Conservation (phyloP, 441 rosid genomes). For the Geranium incanum region DNA sequence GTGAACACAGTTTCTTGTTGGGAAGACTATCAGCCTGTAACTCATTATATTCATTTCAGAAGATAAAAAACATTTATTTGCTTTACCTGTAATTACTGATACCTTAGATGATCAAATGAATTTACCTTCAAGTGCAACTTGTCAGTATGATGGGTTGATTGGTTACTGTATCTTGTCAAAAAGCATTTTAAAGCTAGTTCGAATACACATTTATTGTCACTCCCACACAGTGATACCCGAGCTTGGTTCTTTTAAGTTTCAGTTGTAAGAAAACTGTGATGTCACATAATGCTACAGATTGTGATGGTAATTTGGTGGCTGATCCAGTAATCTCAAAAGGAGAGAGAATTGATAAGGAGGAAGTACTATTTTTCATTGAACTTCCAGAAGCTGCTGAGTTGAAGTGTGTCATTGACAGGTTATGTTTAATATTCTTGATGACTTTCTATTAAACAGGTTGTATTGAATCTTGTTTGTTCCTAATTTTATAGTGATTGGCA, state of each 20-base stretch:
- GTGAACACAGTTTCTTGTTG: conserved; percentile 32
- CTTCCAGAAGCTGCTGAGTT: neutral
- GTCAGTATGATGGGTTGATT: neutral
- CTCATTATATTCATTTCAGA: neutral
- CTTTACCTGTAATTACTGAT: conserved; percentile 15
- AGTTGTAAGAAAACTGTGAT: neutral
- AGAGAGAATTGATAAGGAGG: neutral
- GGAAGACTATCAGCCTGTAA: neutral
- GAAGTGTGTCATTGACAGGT: neutral
- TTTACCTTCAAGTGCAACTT: neutral
- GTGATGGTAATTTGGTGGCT: neutral
- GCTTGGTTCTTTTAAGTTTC: neutral
- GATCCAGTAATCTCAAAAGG: neutral
- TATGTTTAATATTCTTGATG: neutral
- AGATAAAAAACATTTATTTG: neutral
- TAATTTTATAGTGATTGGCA: no score
- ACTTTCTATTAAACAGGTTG: neutral
- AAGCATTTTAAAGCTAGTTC: neutral
- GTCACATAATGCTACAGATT: no score
- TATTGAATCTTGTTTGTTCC: no score
- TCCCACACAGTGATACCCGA: neutral
- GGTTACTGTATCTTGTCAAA: neutral
- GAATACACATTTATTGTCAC: neutral
- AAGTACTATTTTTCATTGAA: neutral
- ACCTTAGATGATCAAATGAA: no score